A percentile compares a stretch with the other conserved stretches of the same genome.
phyloP scores from a whole-genome alignment of 2,329 filamentous ascomycete genomes.

The Calonectria hongkongensis region DNA sequence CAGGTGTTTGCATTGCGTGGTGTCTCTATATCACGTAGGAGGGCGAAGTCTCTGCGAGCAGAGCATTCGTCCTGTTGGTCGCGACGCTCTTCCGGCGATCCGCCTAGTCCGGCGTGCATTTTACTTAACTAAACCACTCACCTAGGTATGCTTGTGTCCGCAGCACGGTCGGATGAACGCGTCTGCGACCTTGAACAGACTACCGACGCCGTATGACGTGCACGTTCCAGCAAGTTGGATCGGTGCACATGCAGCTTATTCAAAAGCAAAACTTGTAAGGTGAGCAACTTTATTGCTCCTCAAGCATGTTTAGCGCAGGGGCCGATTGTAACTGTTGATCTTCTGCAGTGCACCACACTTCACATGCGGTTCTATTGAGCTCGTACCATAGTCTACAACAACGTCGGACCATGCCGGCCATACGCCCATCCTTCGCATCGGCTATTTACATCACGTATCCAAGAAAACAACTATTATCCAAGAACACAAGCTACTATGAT shows the following conservation, averaged over 20 bases:
- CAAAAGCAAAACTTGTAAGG: not conserved
- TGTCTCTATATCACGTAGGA: no score
- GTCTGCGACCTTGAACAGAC: not conserved
- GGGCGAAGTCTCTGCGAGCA: not conserved
- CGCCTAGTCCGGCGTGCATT: not conserved
- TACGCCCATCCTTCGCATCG: no score
- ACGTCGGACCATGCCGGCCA: no score
- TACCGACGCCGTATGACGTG: not conserved
- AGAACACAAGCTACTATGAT: no score
- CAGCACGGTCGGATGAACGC: no score
- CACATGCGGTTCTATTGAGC: not conserved
- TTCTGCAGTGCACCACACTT: not conserved
- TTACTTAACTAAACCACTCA: no score
- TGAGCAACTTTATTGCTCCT: not conserved
- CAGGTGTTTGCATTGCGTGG: no score
- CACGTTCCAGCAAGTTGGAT: not conserved
- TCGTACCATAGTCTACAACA: no score
- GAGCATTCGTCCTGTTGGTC: not conserved
- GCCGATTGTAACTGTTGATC: conserved; percentile 2
- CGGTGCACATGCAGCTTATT: not conserved
- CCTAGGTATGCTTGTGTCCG: no score
- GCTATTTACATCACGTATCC: no score
- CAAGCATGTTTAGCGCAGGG: not conserved
- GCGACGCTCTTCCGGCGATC: not conserved
- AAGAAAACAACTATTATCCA: no score